Percentiles rank a stretch among this genome's conserved stretches.
Evolutionary conservation across 1,284 basidiomycete species (phyloP).

Genomic region (Pterulicium gracile): DNA sequence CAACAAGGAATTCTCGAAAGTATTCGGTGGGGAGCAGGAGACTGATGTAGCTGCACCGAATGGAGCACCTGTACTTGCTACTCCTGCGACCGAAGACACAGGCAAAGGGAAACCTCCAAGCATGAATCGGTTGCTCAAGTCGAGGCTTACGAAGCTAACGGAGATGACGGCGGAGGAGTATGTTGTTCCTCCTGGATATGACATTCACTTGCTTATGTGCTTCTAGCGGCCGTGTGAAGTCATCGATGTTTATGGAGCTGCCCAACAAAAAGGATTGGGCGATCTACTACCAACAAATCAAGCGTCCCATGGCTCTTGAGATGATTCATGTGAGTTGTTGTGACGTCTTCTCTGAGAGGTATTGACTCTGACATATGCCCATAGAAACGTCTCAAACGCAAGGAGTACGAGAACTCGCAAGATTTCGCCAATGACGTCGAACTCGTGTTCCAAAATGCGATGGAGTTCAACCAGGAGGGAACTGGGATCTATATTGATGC

Average conservation of each 20-base stretch:
- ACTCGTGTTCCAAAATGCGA: slow-evolving; percentile 86
- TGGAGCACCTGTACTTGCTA: too few relatives aligned
- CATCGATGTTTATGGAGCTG: slow-evolving; percentile 74
- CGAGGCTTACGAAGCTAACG: slow-evolving; percentile 57
- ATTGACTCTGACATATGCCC: slow-evolving; percentile 9
- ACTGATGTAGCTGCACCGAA: too few relatives aligned
- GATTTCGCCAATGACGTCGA: slow-evolving; percentile 83
- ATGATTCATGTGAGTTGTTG: slow-evolving; percentile 60
- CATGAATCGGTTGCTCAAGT: slow-evolving; percentile 50
- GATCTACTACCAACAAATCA: slow-evolving; percentile 80
- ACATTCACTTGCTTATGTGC: slow-evolving; percentile 8
- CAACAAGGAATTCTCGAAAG: slow-evolving; percentile 49
- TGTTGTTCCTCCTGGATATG: slow-evolving; percentile 15
- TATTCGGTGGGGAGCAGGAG: slow-evolving; percentile 38
- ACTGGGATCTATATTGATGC: slow-evolving; percentile 73
- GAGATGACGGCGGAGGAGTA: slow-evolving; percentile 59
- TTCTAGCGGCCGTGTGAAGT: slow-evolving; percentile 55
- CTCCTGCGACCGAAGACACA: slow-evolving; percentile 21
- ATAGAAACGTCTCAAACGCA: slow-evolving; percentile 68
- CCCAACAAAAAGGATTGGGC: slow-evolving; percentile 75
- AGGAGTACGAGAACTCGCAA: slow-evolving; percentile 53
- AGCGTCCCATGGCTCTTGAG: slow-evolving; percentile 73
- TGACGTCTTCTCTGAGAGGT: slow-evolving; percentile 5
- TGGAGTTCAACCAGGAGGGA: slow-evolving; percentile 70
- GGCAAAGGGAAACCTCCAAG: slow-evolving; percentile 51